A percentile compares a stretch with the other conserved stretches of the same genome.
Conservation (phyloP, 148 eudicot genomes). For the Rheum nobile region DNA sequence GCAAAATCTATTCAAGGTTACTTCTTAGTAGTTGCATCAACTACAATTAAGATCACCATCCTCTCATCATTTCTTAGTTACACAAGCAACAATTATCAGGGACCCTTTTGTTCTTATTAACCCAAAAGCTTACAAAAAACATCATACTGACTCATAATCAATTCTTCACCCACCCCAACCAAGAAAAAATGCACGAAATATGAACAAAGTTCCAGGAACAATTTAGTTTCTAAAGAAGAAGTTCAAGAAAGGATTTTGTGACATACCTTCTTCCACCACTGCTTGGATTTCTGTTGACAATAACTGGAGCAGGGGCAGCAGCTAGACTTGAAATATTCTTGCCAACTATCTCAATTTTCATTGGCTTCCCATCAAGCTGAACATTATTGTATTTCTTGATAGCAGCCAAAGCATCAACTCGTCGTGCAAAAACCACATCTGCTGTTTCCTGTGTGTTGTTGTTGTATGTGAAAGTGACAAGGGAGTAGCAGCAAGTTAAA, state of each 20-base stretch:
- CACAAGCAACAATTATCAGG: not conserved
- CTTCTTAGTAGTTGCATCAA: too few relatives aligned
- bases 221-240: not conserved
- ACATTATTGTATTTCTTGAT: conserved; percentile 31
- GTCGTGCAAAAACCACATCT: conserved; percentile 25
- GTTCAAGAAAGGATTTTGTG: not conserved
- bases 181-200: not conserved
- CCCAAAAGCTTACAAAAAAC: not conserved
- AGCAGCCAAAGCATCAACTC: conserved; percentile 30
- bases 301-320: conserved; percentile 18
- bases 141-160: not conserved
- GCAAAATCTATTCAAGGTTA: too few relatives aligned
- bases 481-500: not conserved
- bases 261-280: conserved; percentile 14
- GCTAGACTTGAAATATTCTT: conserved; percentile 29
- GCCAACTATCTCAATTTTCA: conserved; percentile 39
- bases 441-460: conserved; percentile 27
- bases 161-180: not conserved
- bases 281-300: conserved; percentile 15
- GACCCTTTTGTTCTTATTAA: not conserved
- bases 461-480: not conserved
- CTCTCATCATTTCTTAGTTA: not conserved
- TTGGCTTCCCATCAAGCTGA: conserved; percentile 39
- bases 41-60: not conserved
- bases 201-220: not conserved